Conservation (phyloP, 2,329 filamentous ascomycete genomes). For the Fusarium burgessii region DNA sequence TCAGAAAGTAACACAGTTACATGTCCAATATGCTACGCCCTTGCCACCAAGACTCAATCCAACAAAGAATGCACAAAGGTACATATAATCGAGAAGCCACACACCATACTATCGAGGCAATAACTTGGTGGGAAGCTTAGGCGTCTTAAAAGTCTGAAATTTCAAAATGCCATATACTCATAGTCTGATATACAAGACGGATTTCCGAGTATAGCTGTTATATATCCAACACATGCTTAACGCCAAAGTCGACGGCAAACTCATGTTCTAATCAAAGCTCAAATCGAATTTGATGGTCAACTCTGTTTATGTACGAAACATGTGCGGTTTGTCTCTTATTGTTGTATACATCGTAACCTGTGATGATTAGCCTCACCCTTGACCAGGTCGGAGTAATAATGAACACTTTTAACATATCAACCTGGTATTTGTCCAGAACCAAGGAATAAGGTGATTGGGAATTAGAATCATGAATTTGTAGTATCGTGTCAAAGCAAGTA, state of each 20-base stretch:
- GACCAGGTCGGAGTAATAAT: not conserved
- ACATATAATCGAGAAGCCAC: not conserved
- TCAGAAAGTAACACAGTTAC: not conserved
- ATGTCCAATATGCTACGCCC: not conserved
- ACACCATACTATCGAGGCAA: not conserved
- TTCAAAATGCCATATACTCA: not conserved
- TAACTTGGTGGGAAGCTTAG: not conserved
- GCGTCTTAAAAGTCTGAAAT: not conserved
- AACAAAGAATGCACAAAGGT: not conserved
- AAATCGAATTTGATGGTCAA: not conserved
- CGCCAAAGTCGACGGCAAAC: not conserved
- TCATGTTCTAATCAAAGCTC: not conserved
- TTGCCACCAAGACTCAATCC: not conserved
- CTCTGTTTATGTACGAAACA: not conserved
- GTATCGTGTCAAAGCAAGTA: slow-evolving; percentile 39
- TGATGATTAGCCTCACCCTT: not conserved
- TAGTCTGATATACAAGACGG: not conserved
- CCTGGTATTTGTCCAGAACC: not conserved
- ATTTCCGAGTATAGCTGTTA: not conserved
- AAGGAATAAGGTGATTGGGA: not conserved
- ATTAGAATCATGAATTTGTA: slow-evolving; percentile 37
- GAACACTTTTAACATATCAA: not conserved
- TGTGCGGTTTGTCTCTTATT: not conserved
- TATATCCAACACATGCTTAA: not conserved
- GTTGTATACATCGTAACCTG: not conserved